Conservation (phyloP, 805 yeast genomes). For the Myxozyma udenii region DNA sequence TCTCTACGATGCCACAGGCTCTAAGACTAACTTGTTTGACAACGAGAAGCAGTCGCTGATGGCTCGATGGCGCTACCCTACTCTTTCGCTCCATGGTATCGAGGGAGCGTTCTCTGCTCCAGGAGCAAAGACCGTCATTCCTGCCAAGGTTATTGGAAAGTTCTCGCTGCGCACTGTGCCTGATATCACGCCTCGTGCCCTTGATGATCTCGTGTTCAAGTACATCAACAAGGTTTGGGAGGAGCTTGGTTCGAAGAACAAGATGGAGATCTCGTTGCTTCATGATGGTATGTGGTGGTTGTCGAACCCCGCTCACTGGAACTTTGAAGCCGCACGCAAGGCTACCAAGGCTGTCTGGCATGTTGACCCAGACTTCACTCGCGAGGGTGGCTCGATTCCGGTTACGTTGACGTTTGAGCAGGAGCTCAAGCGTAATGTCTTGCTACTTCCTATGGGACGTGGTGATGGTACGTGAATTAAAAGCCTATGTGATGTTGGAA, state of each 20-base stretch:
- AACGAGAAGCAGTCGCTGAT: constrained; percentile 81
- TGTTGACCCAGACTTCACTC: constrained; percentile 90
- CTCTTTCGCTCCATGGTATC: constrained; percentile 91
- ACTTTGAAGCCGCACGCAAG: constrained; percentile 88
- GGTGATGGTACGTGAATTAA: constrained; percentile 69
- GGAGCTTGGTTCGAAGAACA: constrained; percentile 73
- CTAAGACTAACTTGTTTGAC: constrained; percentile 73
- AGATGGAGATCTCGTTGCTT: constrained; percentile 64
- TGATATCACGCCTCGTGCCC: constrained; percentile 73
- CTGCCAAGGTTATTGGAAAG: constrained; percentile 90
- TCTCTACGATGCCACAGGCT: constrained; percentile 83
- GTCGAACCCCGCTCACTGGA: constrained; percentile 86
- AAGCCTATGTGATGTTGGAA: too few species aligned
- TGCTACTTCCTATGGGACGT: constrained; percentile 94
- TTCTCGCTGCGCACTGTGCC: constrained; percentile 98
- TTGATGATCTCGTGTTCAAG: constrained; percentile 72
- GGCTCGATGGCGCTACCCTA: constrained; percentile 99
- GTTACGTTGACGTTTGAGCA: constrained; percentile 92
- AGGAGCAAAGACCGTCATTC: constrained; percentile 98
- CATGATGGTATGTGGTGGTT: constrained; percentile 98
- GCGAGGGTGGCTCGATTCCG: constrained; percentile 99
- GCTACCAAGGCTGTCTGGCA: constrained; percentile 96
- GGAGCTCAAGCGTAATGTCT: constrained; percentile 76
- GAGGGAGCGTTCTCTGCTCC: constrained; percentile 95
- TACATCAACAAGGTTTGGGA: constrained; percentile 66